Evolutionary conservation across 352 stramenopile genomes (phyloP), one percentile per base, ranked within the genome.

Genomic region (Globisporangium polare): DNA sequence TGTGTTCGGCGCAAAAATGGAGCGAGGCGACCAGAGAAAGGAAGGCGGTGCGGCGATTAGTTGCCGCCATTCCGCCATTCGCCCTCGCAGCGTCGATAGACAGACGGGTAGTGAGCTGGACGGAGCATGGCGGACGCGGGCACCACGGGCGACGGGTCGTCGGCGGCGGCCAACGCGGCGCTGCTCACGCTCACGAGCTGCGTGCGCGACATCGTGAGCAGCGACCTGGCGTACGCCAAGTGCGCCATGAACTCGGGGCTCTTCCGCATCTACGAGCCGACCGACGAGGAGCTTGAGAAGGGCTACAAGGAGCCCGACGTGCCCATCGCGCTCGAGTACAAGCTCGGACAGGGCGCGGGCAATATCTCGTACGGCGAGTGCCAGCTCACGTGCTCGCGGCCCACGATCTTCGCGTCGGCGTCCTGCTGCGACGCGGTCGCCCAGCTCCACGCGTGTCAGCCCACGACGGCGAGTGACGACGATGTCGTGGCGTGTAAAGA

Each of bases 181-280:
- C 58, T 75, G 51, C 43, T 53, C 51, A 63, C 65, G 52, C 61
- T 75, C 26, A 62, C 64, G 18, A 26, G 18, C 4, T 75, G 69
- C 45, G 60, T 75, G 65, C 29, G 39, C 37, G 43, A 45, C 26
- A 60, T 75, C 60, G 61, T 70, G 47, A 0, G 33, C 31, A 43
- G 9, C 29, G 71, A 78, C 54, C 33, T 71, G n/a, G 31, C 42
- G 26, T 78, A 78, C 53, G 68, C 67, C 47, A 62, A 31, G 22
- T 78, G 71, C 41, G 68, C 71, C n/a, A 73, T 78, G 64, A 75
- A 78, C 62, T 63, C 43, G 12, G 71, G 71, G 41, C 65, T 78
- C 37, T 78, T 78, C 24, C 59, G 58, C 8, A 54, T 56, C 60
- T 66, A 53, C 43, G 54, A 62, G 33, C n/a, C 54, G 27, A 31